Conservation (phyloP, 257 asterid genomes). For the Solanum sejunctum region DNA sequence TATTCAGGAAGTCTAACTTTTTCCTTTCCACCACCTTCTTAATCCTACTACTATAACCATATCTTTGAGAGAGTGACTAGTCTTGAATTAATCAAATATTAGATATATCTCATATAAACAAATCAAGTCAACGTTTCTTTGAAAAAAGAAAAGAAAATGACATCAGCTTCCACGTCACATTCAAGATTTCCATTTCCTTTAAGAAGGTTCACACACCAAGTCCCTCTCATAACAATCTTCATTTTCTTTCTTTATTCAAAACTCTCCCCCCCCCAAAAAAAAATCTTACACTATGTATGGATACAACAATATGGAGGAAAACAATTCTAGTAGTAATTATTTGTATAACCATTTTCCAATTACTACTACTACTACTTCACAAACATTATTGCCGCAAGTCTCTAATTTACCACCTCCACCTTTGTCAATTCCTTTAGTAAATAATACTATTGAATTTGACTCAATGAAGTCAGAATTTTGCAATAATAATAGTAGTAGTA, state of each 20-base stretch:
- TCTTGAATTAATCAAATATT: not conserved
- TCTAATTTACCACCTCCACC: conserved; percentile 16
- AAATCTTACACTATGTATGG: conserved; percentile 34
- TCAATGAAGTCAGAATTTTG: conserved; percentile 41
- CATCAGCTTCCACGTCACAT: conserved; percentile 58
- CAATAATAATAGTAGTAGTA: conserved; percentile 11
- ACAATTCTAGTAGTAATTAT: not conserved
- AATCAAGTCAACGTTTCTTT: conserved; percentile 38
- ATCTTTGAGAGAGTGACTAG: not conserved
- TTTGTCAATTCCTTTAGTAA: conserved; percentile 27
- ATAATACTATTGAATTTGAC: conserved; percentile 22
- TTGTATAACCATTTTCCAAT: conserved; percentile 10
- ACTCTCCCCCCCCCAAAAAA: not conserved
- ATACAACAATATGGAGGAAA: conserved; percentile 9
- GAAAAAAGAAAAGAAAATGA: conserved; percentile 3
- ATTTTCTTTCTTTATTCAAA: not conserved
- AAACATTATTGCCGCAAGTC: conserved; percentile 5
- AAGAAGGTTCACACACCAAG: conserved; percentile 23
- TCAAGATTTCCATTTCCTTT: conserved; percentile 36
- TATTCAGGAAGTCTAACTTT: not conserved
- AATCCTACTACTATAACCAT: not conserved
- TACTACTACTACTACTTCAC: not conserved
- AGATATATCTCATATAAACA: not conserved
- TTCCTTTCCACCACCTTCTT: not conserved
- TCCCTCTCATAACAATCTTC: conserved; percentile 14